Percentiles rank a stretch among this genome's conserved stretches.
Evolutionary conservation across 2,329 filamentous ascomycete species (phyloP).

Genomic region (Aureobasidium sp.): DNA sequence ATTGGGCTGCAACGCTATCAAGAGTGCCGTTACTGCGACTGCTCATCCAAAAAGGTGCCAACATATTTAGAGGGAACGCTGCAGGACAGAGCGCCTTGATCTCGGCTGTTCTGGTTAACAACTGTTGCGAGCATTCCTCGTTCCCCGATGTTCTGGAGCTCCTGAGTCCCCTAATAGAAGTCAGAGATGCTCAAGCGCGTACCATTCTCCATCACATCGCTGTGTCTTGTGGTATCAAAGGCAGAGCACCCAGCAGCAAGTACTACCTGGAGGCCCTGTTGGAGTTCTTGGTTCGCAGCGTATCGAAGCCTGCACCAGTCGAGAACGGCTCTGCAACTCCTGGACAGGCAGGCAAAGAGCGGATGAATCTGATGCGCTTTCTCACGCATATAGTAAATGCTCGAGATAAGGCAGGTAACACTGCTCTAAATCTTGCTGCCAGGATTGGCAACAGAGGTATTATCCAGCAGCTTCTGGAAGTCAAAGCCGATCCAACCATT

Average conservation of each 20-base stretch:
- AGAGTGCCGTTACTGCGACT: conserved; percentile 74
- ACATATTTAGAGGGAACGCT: conserved; percentile 77
- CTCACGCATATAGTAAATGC: conserved; percentile 97
- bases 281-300: conserved; percentile 84
- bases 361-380: conserved; percentile 82
- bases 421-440: conserved; percentile 86
- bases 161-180: conserved; percentile 80
- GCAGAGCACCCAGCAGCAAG: conserved; percentile 79
- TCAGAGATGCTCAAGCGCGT: conserved; percentile 78
- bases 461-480: conserved; percentile 91
- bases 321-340: conserved; percentile 13
- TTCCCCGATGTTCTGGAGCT: conserved; percentile 88
- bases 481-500: conserved; percentile 87
- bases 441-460: conserved; percentile 90
- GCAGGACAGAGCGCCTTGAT: conserved; percentile 89
- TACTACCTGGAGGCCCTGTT: conserved; percentile 93
- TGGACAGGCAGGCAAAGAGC: conserved; percentile 37
- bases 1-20: conserved; percentile 92
- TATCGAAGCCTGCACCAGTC: conserved; percentile 20
- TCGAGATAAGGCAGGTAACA: conserved; percentile 88
- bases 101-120: conserved; percentile 85
- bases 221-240: conserved; percentile 90
- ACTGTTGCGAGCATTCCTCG: conserved; percentile 82
- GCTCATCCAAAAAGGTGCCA: conserved; percentile 76
- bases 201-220: conserved; percentile 96